Conservation (phyloP, 2,329 filamentous ascomycete species). For the Colletotrichum sansevieriae region DNA sequence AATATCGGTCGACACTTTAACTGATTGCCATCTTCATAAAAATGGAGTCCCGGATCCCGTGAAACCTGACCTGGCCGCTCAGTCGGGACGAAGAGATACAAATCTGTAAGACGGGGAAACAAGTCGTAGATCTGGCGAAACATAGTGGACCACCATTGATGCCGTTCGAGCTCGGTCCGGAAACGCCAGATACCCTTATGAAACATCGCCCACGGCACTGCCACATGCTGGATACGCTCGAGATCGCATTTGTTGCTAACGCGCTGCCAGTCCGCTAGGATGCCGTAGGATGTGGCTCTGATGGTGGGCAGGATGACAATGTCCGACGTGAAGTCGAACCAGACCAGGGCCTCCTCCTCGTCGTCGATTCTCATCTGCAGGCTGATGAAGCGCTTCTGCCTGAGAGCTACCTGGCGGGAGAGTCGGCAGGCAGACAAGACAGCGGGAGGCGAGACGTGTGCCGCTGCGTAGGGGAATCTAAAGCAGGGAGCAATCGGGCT, state of each 20-base stretch:
- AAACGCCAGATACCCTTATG: neutral
- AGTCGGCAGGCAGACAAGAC: neutral
- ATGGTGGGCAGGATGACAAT: neutral
- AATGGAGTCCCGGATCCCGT: no score
- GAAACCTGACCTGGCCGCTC: neutral
- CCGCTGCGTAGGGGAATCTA: neutral
- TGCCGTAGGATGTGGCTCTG: neutral
- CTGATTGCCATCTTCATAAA: no score
- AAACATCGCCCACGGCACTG: neutral
- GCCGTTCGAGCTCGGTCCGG: neutral
- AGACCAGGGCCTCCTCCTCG: neutral
- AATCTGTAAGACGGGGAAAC: neutral
- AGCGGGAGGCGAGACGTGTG: neutral
- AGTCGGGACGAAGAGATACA: neutral
- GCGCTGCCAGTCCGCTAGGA: neutral
- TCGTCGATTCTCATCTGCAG: neutral
- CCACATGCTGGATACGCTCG: neutral
- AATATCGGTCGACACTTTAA: no score
- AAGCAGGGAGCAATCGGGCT: neutral
- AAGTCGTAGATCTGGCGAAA: neutral
- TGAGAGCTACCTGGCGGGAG: neutral
- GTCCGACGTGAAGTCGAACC: neutral
- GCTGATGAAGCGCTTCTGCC: neutral
- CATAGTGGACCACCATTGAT: neutral
- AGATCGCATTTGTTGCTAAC: neutral